Evolutionary conservation across 2,329 filamentous ascomycete species (phyloP), one percentile per base, ranked within the genome.

Genomic region (Thielaviopsis ethacetica): DNA sequence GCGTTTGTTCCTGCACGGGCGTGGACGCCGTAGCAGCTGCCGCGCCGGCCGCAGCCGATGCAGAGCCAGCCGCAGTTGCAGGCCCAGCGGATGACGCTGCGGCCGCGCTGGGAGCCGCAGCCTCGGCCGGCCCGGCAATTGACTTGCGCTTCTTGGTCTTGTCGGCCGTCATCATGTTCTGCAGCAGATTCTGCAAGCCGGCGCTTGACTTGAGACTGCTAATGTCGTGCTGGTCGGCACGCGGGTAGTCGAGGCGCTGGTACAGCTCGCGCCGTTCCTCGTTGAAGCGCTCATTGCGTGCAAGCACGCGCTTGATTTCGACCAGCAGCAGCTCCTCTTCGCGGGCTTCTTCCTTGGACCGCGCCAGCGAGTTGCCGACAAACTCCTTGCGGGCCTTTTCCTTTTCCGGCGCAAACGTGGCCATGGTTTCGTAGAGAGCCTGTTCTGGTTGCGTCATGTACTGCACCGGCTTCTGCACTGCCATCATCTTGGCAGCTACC

Each of bases 371-470:
- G 55, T 85, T 83, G 63, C 86, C 80, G 3, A 90, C 91, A 66
- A 95, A 87, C 60, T 86, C 82, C 73, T 97, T 98, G 62, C 93
- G 83, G 57, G 82, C 76, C 24, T 78, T 79, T 71, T 98, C 93
- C 65, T 87, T 83, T 17, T 80, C 77, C 0, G 90, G 82, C 66
- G 95, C 87, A 75, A 91, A 98, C 64, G 88, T 88, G 55, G 82
- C 79, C 80, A 97, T 91, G 61, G 83, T 84, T 68, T 94, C 88
- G 71, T 95, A 89, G 6, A 87, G 75, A 49, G 80, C 80, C 68
- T 88, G 95, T 68, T 98, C 91, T 2, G 85, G 76, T 49, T 85
- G 82, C 24, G 87, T 89, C 93, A 98, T 97, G 69, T 83, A 88
- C 62, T 87, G 85, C 0, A 86, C 82, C 0, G 88, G 88, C 61